Conservation (phyloP, 2,329 filamentous ascomycete genomes). For the Neoascochyta sp. region DNA sequence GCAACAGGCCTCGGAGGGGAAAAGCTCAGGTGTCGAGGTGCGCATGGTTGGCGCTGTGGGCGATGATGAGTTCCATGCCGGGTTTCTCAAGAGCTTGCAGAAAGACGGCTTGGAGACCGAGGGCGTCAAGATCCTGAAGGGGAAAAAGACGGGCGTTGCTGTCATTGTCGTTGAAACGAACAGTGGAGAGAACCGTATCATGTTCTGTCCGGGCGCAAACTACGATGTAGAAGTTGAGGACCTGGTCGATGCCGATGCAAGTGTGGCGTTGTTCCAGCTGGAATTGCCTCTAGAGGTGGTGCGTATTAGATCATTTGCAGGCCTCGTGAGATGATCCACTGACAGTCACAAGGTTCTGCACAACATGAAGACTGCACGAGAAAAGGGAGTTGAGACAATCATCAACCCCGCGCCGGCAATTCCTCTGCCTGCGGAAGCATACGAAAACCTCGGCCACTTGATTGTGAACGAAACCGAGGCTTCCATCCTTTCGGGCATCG, state of each 20-base stretch:
- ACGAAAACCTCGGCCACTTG: slow-evolving; percentile 67
- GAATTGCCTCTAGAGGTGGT: slow-evolving; percentile 46
- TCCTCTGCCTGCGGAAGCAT: slow-evolving; percentile 62
- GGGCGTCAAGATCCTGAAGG: slow-evolving; percentile 39
- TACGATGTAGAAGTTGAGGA: slow-evolving; percentile 37
- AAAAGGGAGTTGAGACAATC: slow-evolving; percentile 53
- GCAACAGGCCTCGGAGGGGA: slow-evolving; percentile 19
- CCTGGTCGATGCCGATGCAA: slow-evolving; percentile 40
- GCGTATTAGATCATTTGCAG: slow-evolving; percentile 8
- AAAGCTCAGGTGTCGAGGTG: slow-evolving; percentile 40
- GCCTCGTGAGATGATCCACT: not conserved
- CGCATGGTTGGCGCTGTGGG: slow-evolving; percentile 51
- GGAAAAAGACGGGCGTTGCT: slow-evolving; percentile 47
- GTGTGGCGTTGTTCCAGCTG: slow-evolving; percentile 47
- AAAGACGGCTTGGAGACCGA: slow-evolving; percentile 45
- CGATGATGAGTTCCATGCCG: slow-evolving; percentile 42
- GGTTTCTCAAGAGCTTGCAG: slow-evolving; percentile 42
- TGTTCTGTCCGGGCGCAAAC: slow-evolving; percentile 49
- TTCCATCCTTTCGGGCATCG: slow-evolving; percentile 62
- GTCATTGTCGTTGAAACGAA: slow-evolving; percentile 49
- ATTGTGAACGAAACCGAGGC: slow-evolving; percentile 92
- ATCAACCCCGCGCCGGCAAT: slow-evolving; percentile 79
- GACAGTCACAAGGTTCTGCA: slow-evolving; percentile 25
- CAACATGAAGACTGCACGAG: slow-evolving; percentile 35
- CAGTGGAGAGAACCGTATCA: slow-evolving; percentile 48